Conservation (phyloP, 495 filamentous ascomycete genomes). For the Penicillium steckii region DNA sequence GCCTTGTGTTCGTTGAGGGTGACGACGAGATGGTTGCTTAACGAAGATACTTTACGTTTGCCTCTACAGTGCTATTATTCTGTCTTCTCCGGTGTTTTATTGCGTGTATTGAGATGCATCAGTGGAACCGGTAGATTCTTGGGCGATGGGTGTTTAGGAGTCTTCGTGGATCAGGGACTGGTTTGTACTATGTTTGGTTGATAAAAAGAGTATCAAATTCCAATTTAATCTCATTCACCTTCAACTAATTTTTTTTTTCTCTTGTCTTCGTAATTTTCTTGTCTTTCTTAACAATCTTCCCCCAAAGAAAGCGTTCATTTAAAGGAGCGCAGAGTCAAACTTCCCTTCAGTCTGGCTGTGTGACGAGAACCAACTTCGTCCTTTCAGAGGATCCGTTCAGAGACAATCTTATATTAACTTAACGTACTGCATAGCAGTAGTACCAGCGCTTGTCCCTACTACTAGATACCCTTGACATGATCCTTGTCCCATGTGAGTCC, state of each 20-base stretch:
- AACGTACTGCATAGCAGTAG: too few species aligned
- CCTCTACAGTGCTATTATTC: slow-evolving; percentile 5
- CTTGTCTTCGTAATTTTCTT: background rate
- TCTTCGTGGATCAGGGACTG: slow-evolving; percentile 12
- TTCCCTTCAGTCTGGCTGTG: background rate
- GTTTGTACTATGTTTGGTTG: slow-evolving; percentile 15
- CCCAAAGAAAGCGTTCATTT: background rate
- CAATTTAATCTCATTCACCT: background rate
- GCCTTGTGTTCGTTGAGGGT: slow-evolving; percentile 76
- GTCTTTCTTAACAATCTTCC: too few species aligned
- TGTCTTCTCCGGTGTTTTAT: slow-evolving; percentile 11
- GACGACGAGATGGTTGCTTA: slow-evolving; percentile 57
- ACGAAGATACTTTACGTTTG: slow-evolving; percentile 4
- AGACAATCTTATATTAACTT: too few species aligned
- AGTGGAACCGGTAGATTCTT: slow-evolving; percentile 20
- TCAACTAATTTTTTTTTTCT: background rate
- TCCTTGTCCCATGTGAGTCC: background rate
- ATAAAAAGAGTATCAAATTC: slow-evolving; percentile 17
- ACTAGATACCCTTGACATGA: background rate
- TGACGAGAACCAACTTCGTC: too few species aligned
- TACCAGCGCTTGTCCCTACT: too few species aligned
- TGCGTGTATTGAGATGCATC: slow-evolving; percentile 24
- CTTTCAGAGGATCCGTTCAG: too few species aligned
- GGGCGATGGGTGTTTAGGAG: slow-evolving; percentile 27
- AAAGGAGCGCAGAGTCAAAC: background rate